Base-by-base conservation (phyloP, 176 grass and related monocot genomes). In the Avena sativa region DNA sequence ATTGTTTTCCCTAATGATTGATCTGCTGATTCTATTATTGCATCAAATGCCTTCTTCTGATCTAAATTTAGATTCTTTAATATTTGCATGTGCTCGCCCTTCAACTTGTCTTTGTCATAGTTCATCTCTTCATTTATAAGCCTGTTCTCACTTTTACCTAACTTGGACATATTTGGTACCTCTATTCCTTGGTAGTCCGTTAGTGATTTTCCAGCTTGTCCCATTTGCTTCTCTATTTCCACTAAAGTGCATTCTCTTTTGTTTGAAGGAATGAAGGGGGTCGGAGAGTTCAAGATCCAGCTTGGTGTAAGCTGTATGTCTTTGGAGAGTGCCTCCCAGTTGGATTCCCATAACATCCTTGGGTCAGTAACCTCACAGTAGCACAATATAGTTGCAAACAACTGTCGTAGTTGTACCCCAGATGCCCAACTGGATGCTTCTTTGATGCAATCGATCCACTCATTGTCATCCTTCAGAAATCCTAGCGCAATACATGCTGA, bases 361-460 rank as follows among this genome's bases (percentile, higher is more conserved):
- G 72, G 23, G 72, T 52, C 48, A 28, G 72, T 53, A 28, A 82
- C 25, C 15, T 82, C 63, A 69, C 20, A 88, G 0, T 88, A 26
- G 3, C 36, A 67, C 11, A 88, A 26, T 23, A 89, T 84, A 8
- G 74, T 89, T 51, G 17, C n/a, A 23, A 89, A 89, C 38, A 89
- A 32, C 40, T 89, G 87, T 0, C 28, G 53, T 38, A 88, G 36
- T 62, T 79, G 52, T 0, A 28, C 56, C 12, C 82, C 61, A 0
- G 61, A 78, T 48, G 86, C 62, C 61, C 62, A 88, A 11, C 9
- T 21, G 2, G 73, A 70, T 12, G 80, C 80, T 15, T 88, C 87
- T 1, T 70, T 78, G 38, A 88, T 83, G 62, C 80, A 88, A 1
- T 71, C 63, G 1, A 47, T 43, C 87, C 87, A 64, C 23, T 81